Evolutionary conservation across 2,329 filamentous ascomycete species (phyloP), one percentile per base, ranked within the genome.

Genomic region (Hymenoscyphus fructigenus): DNA sequence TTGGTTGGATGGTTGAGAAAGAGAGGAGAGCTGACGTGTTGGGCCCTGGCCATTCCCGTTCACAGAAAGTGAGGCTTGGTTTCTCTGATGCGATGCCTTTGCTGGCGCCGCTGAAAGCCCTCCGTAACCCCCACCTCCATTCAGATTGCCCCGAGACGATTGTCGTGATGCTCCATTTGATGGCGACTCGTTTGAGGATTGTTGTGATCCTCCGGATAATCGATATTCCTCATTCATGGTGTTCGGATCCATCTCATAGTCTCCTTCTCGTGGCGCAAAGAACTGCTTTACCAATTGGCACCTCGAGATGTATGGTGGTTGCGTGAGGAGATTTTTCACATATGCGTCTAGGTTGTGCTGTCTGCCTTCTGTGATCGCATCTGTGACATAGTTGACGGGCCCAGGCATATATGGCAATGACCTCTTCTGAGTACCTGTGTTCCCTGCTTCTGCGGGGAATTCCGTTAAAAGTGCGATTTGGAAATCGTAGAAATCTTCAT

Each of bases 401-500:
- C 95, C 95, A 10, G 95, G 95, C 95, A 99, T 99, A 77, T 96
- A 98, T 1, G 95, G 95, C 14, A 99, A 79, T 9, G 90, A 92
- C 63, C 95, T 89, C 75, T 90, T 89, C 74, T 93, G 88, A 59
- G 84, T 85, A 56, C 90, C 89, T 20, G 89, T 91, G 74, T 96
- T 95, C 62, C 95, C 95, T 44, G 95, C 94, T 78, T 98, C 95
- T 41, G 91, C 88, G 26, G 95, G 94, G 74, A 97, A 98, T 69
- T 89, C 92, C 56, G 93, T 94, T 59, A 99, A 86, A 9, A 99
- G 87, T 36, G 93, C 92, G 75, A 98, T 98, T 77, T 99, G 95
- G 77, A 98, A 94, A 77, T 98, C 95, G 79, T 98, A 99, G 76
- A 99, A 99, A 79, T 98, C 95, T 77, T 98, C 93, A 75, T 99